phyloP scores from a whole-genome alignment of 2,329 filamentous ascomycete species.

The Mycosphaerella arachidis region DNA sequence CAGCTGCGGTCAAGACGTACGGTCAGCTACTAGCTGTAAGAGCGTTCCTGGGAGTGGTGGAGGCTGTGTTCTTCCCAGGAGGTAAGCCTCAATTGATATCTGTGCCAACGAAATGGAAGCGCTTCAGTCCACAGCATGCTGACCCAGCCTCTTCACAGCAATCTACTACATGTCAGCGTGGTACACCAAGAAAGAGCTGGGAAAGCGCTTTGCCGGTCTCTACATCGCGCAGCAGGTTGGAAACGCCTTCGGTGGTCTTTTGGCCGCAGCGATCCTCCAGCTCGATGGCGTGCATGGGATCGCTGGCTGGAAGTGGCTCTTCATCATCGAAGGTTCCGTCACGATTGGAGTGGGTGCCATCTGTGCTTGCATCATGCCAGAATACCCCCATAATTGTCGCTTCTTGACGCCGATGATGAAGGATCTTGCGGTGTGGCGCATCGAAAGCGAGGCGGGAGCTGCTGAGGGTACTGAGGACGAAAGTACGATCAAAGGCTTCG shows the following conservation, averaged over 20 bases:
- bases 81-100: conserved; percentile 10
- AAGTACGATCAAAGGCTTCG: no score
- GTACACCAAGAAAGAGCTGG: conserved; percentile 40
- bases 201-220: conserved; percentile 35
- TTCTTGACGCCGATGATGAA: no score
- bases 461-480: no score
- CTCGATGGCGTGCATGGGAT: conserved; percentile 31
- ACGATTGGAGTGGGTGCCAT: no score
- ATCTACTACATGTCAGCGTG: conserved; percentile 42
- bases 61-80: conserved; percentile 37
- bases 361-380: no score
- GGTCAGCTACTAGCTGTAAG: conserved; percentile 34
- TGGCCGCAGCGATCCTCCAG: conserved; percentile 22
- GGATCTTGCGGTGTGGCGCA: no score
- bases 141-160: conserved; percentile 2
- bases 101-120: no score
- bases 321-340: not conserved
- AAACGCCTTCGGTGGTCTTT: conserved; percentile 24
- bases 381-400: no score
- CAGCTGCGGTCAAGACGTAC: conserved; percentile 36
- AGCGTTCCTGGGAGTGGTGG: conserved; percentile 35
- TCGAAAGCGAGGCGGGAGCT: no score
- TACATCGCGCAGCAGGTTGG: conserved; percentile 36
- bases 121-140: no score
- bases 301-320: conserved; percentile 31